These are phyloP conservation scores for Sclerotinia subarctica DNA, from an alignment of 2,329 filamentous ascomycete genomes.

Conservation along the genomic window DNA sequence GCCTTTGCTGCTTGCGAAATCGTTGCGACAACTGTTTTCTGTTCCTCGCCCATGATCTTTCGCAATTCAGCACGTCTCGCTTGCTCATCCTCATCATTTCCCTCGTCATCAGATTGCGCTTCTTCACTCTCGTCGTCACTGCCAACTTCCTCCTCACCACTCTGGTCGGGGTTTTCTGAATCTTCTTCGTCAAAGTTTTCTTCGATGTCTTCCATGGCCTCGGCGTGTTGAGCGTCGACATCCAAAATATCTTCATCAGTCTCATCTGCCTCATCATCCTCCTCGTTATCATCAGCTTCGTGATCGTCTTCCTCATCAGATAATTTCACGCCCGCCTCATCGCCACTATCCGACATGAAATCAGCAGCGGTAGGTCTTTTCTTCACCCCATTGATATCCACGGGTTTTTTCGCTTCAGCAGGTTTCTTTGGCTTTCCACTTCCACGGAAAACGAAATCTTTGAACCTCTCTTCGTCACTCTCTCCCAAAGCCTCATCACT, in stretches of 20 bases:
- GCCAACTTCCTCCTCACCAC: slow-evolving; percentile 33
- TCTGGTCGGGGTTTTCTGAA: slow-evolving; percentile 37
- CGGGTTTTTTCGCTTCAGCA: neutral
- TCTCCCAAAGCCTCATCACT: slow-evolving; percentile 72
- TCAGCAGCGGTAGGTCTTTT: slow-evolving; percentile 53
- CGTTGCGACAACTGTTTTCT: slow-evolving; percentile 62
- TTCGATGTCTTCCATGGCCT: slow-evolving; percentile 40
- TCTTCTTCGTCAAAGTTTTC: slow-evolving; percentile 29
- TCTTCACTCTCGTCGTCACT: slow-evolving; percentile 40
- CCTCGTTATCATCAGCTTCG: slow-evolving; percentile 37
- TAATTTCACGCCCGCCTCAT: slow-evolving; percentile 37
- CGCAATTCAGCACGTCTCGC: slow-evolving; percentile 56
- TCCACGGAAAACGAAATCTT: slow-evolving; percentile 64
- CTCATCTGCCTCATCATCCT: slow-evolving; percentile 30
- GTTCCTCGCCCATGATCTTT: slow-evolving; percentile 64
- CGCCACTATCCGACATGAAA: slow-evolving; percentile 49
- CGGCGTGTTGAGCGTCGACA: slow-evolving; percentile 36
- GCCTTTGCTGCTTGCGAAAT: slow-evolving; percentile 62
- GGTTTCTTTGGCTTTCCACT: slow-evolving; percentile 49
- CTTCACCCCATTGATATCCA: slow-evolving; percentile 34
- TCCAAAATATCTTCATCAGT: slow-evolving; percentile 39
- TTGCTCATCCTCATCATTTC: slow-evolving; percentile 36
- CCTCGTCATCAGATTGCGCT: slow-evolving; percentile 31
- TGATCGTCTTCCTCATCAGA: slow-evolving; percentile 31
- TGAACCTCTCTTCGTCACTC: slow-evolving; percentile 80